A percentile compares a stretch with the other conserved stretches of the same genome.
These are phyloP conservation scores for Pharnaceum exiguum DNA, from an alignment of 148 eudicot species.

Conservation along the genomic window DNA sequence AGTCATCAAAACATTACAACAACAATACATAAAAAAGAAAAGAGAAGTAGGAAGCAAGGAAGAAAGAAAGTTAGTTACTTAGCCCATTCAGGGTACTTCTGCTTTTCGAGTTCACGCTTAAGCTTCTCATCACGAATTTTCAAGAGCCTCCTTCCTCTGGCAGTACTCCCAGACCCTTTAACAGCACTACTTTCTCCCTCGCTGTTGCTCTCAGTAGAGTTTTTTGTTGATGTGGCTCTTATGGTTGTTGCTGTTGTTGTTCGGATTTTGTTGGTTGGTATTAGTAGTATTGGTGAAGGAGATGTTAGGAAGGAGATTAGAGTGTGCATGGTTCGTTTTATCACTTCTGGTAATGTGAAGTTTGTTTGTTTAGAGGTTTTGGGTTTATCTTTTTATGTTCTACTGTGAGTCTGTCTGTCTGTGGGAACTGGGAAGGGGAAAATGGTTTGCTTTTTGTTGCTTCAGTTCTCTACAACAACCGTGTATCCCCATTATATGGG, in stretches of 20 bases:
- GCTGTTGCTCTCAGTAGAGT: background rate
- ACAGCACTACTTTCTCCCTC: conserved; percentile 13
- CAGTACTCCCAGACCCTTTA: conserved; percentile 84
- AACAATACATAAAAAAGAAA: no score
- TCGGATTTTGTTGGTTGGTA: no score
- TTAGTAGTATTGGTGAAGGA: no score
- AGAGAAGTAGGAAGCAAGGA: background rate
- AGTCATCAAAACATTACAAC: background rate
- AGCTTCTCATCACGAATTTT: conserved; percentile 81
- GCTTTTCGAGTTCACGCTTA: conserved; percentile 53
- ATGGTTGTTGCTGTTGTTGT: conserved; percentile 14
- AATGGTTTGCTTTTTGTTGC: no score
- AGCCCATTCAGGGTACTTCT: conserved; percentile 90
- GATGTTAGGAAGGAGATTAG: background rate
- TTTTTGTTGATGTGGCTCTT: background rate
- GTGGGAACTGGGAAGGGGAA: no score
- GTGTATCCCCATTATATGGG: no score
- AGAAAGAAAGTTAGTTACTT: conserved; percentile 32
- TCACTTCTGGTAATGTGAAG: no score
- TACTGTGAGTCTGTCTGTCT: no score
- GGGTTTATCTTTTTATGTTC: no score
- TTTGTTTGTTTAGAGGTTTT: no score
- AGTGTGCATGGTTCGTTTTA: no score
- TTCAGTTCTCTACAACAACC: no score
- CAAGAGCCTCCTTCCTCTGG: conserved; percentile 75